A percentile compares a stretch with the other conserved stretches of the same genome.
Conservation (phyloP, 805 yeast genomes). For the Ogataea dorogensis region DNA sequence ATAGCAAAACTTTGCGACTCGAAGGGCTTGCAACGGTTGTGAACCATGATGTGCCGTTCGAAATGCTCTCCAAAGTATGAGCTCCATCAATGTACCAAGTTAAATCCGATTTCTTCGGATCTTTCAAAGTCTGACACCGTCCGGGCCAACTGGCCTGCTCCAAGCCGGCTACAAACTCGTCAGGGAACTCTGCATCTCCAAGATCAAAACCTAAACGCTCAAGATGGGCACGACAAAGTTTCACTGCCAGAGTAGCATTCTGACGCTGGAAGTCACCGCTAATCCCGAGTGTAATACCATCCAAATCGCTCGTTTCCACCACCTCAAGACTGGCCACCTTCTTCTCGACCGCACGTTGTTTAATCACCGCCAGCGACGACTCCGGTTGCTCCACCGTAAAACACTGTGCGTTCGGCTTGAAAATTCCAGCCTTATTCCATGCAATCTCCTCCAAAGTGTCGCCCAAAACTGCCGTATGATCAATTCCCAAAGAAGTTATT, state of each 20-base stretch:
- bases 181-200: slow-evolving; percentile 41
- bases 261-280: slow-evolving; percentile 80
- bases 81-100: slow-evolving; percentile 96
- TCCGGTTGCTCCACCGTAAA: slow-evolving; percentile 57
- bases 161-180: slow-evolving; percentile 56
- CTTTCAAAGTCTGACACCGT: slow-evolving; percentile 72
- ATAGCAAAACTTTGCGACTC: slow-evolving; percentile 54
- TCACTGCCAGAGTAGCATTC: slow-evolving; percentile 87
- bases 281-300: slow-evolving; percentile 59
- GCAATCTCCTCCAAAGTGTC: slow-evolving; percentile 85
- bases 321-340: slow-evolving; percentile 46
- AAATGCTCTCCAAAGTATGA: slow-evolving; percentile 85
- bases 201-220: slow-evolving; percentile 42
- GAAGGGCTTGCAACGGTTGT: slow-evolving; percentile 32
- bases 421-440: slow-evolving; percentile 95
- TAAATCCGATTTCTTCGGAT: slow-evolving; percentile 39
- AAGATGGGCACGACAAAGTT: slow-evolving; percentile 63
- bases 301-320: slow-evolving; percentile 45
- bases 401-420: slow-evolving; percentile 67
- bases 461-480: slow-evolving; percentile 86
- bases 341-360: slow-evolving; percentile 68
- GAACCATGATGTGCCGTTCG: slow-evolving; percentile 84
- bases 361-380: slow-evolving; percentile 53
- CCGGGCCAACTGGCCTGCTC: slow-evolving; percentile 88
- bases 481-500: slow-evolving; percentile 83